Conservation (phyloP, 495 filamentous ascomycete species). For the Talaromyces trachyspermus region DNA sequence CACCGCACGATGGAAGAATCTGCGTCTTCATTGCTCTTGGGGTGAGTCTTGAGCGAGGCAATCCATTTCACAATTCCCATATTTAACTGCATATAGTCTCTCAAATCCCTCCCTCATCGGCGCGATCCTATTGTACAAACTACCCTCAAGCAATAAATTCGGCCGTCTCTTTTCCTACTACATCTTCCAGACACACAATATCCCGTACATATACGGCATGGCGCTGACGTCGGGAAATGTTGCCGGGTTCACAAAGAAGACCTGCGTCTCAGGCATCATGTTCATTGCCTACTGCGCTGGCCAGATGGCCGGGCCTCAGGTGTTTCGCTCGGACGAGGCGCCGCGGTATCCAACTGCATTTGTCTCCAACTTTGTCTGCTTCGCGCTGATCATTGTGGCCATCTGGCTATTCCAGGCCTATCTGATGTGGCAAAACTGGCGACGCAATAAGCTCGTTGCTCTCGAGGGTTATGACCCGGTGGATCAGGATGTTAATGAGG, state of each 20-base stretch:
- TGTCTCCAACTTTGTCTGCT: background rate
- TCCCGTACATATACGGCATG: constrained; percentile 11
- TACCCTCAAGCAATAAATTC: background rate
- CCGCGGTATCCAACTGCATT: background rate
- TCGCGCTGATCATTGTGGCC: background rate
- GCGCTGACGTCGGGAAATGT: constrained; percentile 38
- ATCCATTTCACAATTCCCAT: background rate
- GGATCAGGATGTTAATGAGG: background rate
- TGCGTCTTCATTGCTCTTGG: background rate
- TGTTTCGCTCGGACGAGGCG: background rate
- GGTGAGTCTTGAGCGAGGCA: background rate
- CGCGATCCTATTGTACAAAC: background rate
- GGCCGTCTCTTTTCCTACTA: background rate
- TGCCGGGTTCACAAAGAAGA: constrained; percentile 52
- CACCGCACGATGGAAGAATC: background rate
- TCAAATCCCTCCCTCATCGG: background rate
- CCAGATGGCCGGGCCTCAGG: constrained; percentile 9
- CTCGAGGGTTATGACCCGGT: background rate
- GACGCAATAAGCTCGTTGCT: background rate
- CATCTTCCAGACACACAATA: background rate
- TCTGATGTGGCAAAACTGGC: background rate
- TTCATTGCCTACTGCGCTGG: constrained; percentile 13
- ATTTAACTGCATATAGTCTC: background rate
- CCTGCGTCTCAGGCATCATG: constrained; percentile 16
- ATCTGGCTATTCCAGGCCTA: background rate